Percentiles rank a stretch among this genome's conserved stretches.
phyloP scores from a whole-genome alignment of 2,329 filamentous ascomycete species.

The Cyphellophora europaea region DNA sequence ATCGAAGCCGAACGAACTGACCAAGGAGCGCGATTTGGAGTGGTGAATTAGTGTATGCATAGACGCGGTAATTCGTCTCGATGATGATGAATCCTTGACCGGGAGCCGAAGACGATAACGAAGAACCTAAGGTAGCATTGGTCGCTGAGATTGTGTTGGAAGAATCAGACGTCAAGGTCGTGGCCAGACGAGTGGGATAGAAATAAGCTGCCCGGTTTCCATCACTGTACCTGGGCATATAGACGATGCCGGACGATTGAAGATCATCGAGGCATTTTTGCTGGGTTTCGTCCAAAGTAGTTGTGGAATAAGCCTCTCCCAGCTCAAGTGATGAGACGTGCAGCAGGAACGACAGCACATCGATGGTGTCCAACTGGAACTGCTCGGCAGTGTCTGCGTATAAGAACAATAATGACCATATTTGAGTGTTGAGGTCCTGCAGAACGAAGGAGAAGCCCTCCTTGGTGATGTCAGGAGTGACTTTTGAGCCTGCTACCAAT shows the following conservation, averaged over 20 bases:
- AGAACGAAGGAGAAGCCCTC: slow-evolving; percentile 90
- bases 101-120: slow-evolving; percentile 34
- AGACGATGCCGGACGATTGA: slow-evolving; percentile 86
- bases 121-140: slow-evolving; percentile 59
- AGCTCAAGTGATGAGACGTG: slow-evolving; percentile 89
- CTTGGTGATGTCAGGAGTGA: slow-evolving; percentile 68
- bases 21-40: slow-evolving; percentile 90
- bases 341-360: slow-evolving; percentile 93
- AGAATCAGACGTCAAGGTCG: slow-evolving; percentile 75
- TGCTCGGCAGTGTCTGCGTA: slow-evolving; percentile 79
- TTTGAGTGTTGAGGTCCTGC: slow-evolving; percentile 91
- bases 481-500: slow-evolving; percentile 56
- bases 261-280: slow-evolving; percentile 84
- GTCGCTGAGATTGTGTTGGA: slow-evolving; percentile 61
- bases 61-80: slow-evolving; percentile 95
- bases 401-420: slow-evolving; percentile 88
- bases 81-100: slow-evolving; percentile 74
- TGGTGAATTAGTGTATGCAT: slow-evolving; percentile 90
- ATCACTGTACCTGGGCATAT: slow-evolving; percentile 34
- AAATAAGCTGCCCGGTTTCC: slow-evolving; percentile 41
- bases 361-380: slow-evolving; percentile 73
- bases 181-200: slow-evolving; percentile 90
- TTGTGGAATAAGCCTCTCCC: slow-evolving; percentile 81
- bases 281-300: slow-evolving; percentile 71
- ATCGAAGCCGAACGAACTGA: slow-evolving; percentile 78